Evolutionary conservation across 2,329 filamentous ascomycete species (phyloP).

Genomic region (Colletotrichum aenigma): DNA sequence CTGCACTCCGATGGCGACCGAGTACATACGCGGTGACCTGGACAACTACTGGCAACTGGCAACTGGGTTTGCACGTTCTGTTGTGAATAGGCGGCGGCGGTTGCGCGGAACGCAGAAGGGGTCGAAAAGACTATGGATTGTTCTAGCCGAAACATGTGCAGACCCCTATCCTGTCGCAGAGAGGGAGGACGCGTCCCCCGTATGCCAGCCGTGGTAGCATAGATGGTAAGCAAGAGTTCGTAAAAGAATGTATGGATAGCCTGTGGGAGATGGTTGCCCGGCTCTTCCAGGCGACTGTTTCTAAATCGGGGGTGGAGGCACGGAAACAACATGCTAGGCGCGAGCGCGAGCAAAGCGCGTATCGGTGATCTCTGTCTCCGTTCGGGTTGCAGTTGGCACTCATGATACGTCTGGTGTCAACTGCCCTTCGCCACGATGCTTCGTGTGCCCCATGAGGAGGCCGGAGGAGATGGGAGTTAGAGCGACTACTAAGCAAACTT

Average conservation of each 20-base stretch:
- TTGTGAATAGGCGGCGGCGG: not conserved
- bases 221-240: not conserved
- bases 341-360: not conserved
- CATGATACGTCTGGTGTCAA: not conserved
- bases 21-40: not conserved
- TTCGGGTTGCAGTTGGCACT: not conserved
- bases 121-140: not conserved
- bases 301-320: not conserved
- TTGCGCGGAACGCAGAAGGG: not conserved
- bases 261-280: not conserved
- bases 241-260: not conserved
- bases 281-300: not conserved
- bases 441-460: not conserved
- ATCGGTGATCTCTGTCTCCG: not conserved
- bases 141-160: constrained; percentile 13
- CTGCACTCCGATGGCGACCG: not conserved
- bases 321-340: not conserved
- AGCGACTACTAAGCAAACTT: not conserved
- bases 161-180: constrained; percentile 6
- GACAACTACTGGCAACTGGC: not conserved
- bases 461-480: not conserved
- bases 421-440: not conserved
- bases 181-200: not conserved
- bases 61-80: not conserved
- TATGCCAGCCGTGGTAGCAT: not conserved